Evolutionary conservation across 1,284 basidiomycete species (phyloP).

Genomic region (Sphagnurus paluster): DNA sequence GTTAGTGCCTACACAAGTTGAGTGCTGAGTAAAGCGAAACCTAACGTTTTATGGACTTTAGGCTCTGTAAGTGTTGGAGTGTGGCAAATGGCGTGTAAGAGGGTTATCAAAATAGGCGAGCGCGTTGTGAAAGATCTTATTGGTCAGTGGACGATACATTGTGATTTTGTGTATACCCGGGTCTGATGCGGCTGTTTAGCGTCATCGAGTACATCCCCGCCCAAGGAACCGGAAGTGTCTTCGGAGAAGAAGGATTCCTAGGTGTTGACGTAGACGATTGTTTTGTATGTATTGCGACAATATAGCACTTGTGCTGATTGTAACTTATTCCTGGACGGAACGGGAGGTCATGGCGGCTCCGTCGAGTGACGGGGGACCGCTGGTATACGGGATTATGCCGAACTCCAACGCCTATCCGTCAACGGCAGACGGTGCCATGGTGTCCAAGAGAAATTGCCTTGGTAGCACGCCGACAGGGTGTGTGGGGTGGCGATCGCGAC

Average conservation of each 20-base stretch:
- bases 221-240: conserved; percentile 7
- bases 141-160: conserved; percentile 17
- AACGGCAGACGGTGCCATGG: not conserved
- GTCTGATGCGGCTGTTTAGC: conserved; percentile 4
- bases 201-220: conserved; percentile 7
- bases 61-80: conserved; percentile 87
- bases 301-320: conserved; percentile 15
- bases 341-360: conserved; percentile 3
- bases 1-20: no score
- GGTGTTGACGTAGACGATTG: conserved; percentile 4
- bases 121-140: conserved; percentile 62
- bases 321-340: conserved; percentile 8
- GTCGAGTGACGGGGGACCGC: not conserved
- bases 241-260: conserved; percentile 17
- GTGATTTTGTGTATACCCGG: not conserved
- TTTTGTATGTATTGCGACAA: conserved; percentile 20
- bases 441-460: not conserved
- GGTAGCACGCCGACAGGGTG: no score
- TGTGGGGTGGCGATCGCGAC: no score
- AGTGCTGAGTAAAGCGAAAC: no score
- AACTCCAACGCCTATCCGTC: not conserved
- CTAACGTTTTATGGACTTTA: conserved; percentile 32
- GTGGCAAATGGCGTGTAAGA: conserved; percentile 88
- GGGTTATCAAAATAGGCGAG: conserved; percentile 73
- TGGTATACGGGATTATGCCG: not conserved